phyloP scores from a whole-genome alignment of 257 asterid genomes.

The Solanum pimpinellifolium region DNA sequence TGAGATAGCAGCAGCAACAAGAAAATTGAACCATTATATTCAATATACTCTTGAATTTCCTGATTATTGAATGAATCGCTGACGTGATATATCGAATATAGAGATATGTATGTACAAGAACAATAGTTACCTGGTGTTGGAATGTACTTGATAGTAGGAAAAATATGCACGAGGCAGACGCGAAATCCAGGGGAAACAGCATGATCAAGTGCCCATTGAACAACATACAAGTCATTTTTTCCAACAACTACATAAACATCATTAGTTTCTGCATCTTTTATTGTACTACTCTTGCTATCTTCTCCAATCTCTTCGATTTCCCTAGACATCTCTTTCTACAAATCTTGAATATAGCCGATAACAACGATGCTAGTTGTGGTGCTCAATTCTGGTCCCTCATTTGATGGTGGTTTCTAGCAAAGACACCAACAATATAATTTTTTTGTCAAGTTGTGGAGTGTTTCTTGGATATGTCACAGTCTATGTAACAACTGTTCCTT shows the following conservation, averaged over 20 bases:
- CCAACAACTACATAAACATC: conserved; percentile 76
- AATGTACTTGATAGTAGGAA: conserved; percentile 47
- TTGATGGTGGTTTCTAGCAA: not conserved
- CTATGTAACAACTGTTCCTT: not conserved
- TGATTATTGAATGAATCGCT: not conserved
- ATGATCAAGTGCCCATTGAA: conserved; percentile 65
- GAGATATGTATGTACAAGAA: not conserved
- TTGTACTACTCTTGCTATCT: conserved; percentile 14
- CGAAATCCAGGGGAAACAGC: conserved; percentile 38
- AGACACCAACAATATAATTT: not conserved
- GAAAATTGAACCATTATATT: not conserved
- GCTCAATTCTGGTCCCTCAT: not conserved
- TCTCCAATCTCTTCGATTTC: conserved; percentile 68
- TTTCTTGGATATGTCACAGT: not conserved
- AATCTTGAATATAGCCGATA: not conserved
- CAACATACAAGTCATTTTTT: conserved; percentile 51
- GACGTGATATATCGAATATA: not conserved
- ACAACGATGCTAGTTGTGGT: not conserved
- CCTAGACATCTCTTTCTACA: conserved; percentile 22
- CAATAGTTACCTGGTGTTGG: conserved; percentile 47
- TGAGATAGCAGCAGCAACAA: not conserved
- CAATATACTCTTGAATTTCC: not conserved
- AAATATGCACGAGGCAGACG: conserved; percentile 49
- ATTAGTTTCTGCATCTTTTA: conserved; percentile 14
- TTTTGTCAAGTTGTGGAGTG: not conserved